A percentile compares a stretch with the other conserved stretches of the same genome.
phyloP scores from a whole-genome alignment of 2,329 filamentous ascomycete species.

The Fusarium subtropicale region DNA sequence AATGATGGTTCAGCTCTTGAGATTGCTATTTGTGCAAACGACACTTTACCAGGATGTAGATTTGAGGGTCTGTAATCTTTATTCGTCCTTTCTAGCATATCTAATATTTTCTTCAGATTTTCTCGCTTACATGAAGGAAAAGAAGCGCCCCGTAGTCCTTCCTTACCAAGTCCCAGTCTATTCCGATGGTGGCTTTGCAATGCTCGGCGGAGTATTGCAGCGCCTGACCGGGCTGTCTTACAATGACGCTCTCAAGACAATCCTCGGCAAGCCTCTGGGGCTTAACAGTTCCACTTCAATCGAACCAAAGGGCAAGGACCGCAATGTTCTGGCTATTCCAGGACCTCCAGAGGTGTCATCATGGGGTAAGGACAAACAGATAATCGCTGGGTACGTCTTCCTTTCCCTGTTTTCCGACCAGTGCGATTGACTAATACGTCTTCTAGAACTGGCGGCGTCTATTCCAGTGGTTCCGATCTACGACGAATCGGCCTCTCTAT shows the following conservation, averaged over 20 bases:
- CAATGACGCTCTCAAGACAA: slow-evolving; percentile 16
- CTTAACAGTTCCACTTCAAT: slow-evolving; percentile 14
- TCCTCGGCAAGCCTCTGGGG: slow-evolving; percentile 25
- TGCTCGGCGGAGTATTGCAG: slow-evolving; percentile 29
- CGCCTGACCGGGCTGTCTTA: slow-evolving; percentile 27
- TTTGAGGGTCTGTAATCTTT: neutral
- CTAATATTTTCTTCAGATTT: neutral
- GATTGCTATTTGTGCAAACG: neutral
- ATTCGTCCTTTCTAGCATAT: accelerated
- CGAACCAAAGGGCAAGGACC: slow-evolving; percentile 3
- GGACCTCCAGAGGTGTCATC: neutral
- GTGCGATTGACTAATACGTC: neutral
- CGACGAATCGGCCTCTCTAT: slow-evolving; percentile 36
- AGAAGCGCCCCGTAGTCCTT: slow-evolving; percentile 18
- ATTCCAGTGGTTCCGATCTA: slow-evolving; percentile 26
- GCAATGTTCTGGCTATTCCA: slow-evolving; percentile 28
- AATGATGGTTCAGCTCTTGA: neutral
- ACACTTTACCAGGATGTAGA: neutral
- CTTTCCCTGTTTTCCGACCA: neutral
- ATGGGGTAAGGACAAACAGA: slow-evolving; percentile 33
- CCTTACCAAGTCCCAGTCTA: slow-evolving; percentile 36
- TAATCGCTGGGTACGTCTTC: slow-evolving; percentile 37
- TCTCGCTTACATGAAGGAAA: slow-evolving; percentile 21
- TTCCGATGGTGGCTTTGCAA: slow-evolving; percentile 39
- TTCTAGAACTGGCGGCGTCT: slow-evolving; percentile 32